Evolutionary conservation across 768 basidiomycete species (phyloP), one percentile per base, ranked within the genome.

Genomic region (Leccinum disarticulatum): DNA sequence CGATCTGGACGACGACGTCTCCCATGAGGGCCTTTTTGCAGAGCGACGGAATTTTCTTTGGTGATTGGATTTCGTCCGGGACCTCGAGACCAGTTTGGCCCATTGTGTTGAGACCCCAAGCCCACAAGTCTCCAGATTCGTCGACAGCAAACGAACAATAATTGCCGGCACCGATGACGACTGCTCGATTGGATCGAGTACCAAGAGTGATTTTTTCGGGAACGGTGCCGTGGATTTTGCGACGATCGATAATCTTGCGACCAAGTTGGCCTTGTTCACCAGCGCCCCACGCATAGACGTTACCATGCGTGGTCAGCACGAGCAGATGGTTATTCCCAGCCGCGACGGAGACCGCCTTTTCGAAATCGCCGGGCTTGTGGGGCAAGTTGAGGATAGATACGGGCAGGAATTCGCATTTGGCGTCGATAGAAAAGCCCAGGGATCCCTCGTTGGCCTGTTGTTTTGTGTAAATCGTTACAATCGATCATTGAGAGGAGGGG

Each of bases 41-140:
- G 9, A 94, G 81, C 6, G 81, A 77, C 52, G 79, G 73, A n/a
- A 94, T 85, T 56, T 80, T 84, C 64, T 77, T 81, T 1, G 91
- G 91, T 1, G 83, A 74, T 58, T 83, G 81, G 14, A 92, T 82
- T 56, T 87, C 78, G 51, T 72, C 77, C 78, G 68, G 66, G 61
- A 73, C 70, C 8, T 77, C 79, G 0, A 88, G 87, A 33, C 90
- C 91, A 1, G 84, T 85, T 73, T 93, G 91, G 30, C 89, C 95
- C 87, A 82, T 90, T 74, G 79, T 91, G 73, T 98, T 97, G 60
- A 95, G 79, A n/a, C 96, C 96, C 96, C 96, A 98, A 13, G 86
- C 93, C 87, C 88, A 98, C 9, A 96, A 90, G 52, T 82, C 84
- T 30, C 93, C 95, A 6, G 80, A 76, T 55, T 89, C 83, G 70